Evolutionary conservation across 2,329 filamentous ascomycete species (phyloP), one percentile per base, ranked within the genome.

Genomic region (Colletotrichum sp.): DNA sequence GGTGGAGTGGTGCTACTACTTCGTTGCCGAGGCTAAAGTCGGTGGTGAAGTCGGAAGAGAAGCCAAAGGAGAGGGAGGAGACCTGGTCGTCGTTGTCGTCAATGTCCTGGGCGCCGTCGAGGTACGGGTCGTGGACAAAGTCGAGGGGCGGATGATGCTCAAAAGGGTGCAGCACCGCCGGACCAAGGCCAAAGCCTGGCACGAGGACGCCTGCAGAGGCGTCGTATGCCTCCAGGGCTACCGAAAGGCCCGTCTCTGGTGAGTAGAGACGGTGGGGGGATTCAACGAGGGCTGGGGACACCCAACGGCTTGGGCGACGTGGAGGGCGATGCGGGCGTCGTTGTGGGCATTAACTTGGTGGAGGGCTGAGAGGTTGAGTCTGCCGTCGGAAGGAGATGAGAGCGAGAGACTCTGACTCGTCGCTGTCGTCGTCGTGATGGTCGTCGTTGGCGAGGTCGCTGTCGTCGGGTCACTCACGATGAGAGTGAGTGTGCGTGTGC

Each of bases 201-300:
- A 82, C 82, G 78, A 83, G 77, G 77, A 80, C 77, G 79, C 80
- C 82, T 78, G 81, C 77, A 79, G 80, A 79, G 76, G 80, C 75
- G 77, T 81, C 80, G 82, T 82, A 83, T 77, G 81, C 82, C 82
- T 83, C 84, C 82, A 85, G 83, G 77, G 80, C 82, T 82, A 80
- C 81, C 79, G 77, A 76, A 75, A 78, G 67, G 34, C 66, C 44
- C 75, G 79, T 80, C 80, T 76, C 80, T 70, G 69, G 62, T 59
- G 63, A 52, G 36, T 70, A 75, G 75, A 78, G 77, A 78, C 77
- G 75, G 62, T 49, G 55, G 44, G 44, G 44, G 44, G n/a, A 8
- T 32, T 65, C 65, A 62, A 65, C n/a, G 16, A 59, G 67, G 49
- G 66, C 65, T 60, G 9, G 15, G 34, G 21, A 52, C 49, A 75